Conservation (phyloP, 2,329 filamentous ascomycete species). For the Ophiostoma populinum region DNA sequence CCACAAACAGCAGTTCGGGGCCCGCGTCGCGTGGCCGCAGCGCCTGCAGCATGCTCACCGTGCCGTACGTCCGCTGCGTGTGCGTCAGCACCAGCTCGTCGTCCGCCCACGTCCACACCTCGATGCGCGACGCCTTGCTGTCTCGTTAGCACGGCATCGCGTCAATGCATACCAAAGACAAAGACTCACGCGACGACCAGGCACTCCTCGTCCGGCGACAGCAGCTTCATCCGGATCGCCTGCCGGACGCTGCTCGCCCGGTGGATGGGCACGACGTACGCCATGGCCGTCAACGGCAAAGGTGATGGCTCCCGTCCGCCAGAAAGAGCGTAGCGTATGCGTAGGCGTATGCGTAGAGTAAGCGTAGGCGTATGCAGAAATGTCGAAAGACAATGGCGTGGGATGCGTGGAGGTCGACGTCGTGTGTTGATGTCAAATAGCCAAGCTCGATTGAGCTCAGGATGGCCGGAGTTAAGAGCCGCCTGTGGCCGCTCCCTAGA, state of each 20-base stretch:
- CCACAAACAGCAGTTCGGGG: conserved; percentile 79
- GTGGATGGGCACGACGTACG: conserved; percentile 89
- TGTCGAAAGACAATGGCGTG: too few relatives aligned
- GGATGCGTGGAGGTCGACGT: too few relatives aligned
- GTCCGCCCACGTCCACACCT: conserved; percentile 58
- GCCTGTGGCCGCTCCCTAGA: too few relatives aligned
- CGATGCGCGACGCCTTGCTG: conserved; percentile 71
- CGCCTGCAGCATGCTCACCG: conserved; percentile 68
- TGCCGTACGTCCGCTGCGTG: conserved; percentile 65
- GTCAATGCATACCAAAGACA: not conserved
- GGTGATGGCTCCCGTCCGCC: not conserved
- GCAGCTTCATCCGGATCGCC: conserved; percentile 64
- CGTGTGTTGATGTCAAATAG: too few relatives aligned
- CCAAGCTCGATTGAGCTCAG: too few relatives aligned
- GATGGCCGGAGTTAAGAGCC: too few relatives aligned
- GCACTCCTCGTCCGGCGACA: conserved; percentile 59
- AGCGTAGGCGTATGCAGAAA: too few relatives aligned
- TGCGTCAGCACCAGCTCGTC: conserved; percentile 48
- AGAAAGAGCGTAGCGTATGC: too few relatives aligned
- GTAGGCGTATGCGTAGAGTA: too few relatives aligned
- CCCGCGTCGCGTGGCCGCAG: conserved; percentile 56
- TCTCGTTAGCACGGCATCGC: conserved; percentile 14
- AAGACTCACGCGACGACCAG: conserved; percentile 66
- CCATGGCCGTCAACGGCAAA: conserved; percentile 37
- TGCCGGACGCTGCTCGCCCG: conserved; percentile 79